Evolutionary conservation across 257 asterid genomes (phyloP).

Genomic region (Solanum arcanum): DNA sequence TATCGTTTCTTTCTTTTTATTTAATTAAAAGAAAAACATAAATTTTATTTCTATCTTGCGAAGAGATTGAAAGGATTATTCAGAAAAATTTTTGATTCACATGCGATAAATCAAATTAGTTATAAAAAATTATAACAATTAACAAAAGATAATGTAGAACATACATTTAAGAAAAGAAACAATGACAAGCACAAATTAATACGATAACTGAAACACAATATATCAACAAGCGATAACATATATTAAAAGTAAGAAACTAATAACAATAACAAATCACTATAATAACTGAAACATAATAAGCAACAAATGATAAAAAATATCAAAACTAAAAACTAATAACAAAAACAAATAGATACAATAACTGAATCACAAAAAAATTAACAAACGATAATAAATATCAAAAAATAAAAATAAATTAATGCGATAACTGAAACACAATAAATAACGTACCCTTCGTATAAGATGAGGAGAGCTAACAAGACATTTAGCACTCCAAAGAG

Average conservation of each 20-base stretch:
- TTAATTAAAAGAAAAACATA: neutral
- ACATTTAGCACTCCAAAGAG: constrained; percentile 94
- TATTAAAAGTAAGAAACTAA: neutral
- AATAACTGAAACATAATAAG: too few species aligned
- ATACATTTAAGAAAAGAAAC: neutral
- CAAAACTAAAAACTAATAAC: too few species aligned
- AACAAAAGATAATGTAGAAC: too few species aligned
- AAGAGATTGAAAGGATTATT: too few species aligned
- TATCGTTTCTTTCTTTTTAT: neutral
- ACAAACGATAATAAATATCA: too few species aligned
- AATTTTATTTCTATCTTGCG: rapidly evolving
- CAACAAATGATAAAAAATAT: too few species aligned
- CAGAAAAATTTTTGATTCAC: rapidly evolving
- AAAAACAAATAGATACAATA: too few species aligned
- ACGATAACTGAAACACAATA: too few species aligned
- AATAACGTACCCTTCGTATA: constrained; percentile 33
- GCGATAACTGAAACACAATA: too few species aligned
- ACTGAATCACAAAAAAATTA: too few species aligned
- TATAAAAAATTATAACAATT: neutral
- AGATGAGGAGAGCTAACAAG: constrained; percentile 77
- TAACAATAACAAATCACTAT: too few species aligned
- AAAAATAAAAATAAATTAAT: too few species aligned
- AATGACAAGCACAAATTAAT: neutral
- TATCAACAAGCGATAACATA: neutral
- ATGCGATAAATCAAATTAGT: neutral